Evolutionary conservation across 305 asterid species (phyloP), one percentile per base, ranked within the genome.

Genomic region (Fraxinus ornus): DNA sequence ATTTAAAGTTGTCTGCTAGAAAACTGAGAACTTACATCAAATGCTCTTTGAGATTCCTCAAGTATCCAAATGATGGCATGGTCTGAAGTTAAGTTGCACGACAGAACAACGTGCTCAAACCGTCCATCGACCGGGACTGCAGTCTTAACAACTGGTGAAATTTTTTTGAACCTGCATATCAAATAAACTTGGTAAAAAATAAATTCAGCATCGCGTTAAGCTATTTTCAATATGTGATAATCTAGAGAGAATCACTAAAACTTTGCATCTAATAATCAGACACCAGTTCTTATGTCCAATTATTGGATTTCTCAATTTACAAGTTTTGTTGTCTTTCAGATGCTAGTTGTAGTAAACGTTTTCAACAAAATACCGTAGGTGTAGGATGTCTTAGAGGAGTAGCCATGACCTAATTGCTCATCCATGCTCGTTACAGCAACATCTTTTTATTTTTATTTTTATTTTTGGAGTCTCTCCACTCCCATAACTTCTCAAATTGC

Each of bases 41-140:
- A 85, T 73, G 98, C 94, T 49, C 86, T 90, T 85, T 90, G 91
- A 12, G 98, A 94, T 88, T 97, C 99, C 84, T 80, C 83, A 84
- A 92, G 84, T 86, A 97, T 92, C 88, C 92, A 88, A 76, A 90
- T 84, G 85, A 97, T 93, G 68, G 92, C 90, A 74, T 97, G 99
- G 79, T 97, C 99, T 17, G 95, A 87, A 28, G 97, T 93, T 82
- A 80, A 76, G 88, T 96, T 94, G 91, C 94, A 90, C 33, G 99
- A 97, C 35, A 97, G 93, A 80, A 94, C 98, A 13, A 97, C 92
- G 92, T 92, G 99, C 88, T 97, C 99, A 82, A 94, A 97, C 83
- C 99, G 90, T 41, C 99, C 99, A 66, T 97, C 99, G 80, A 97
- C 99, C 1, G 98, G 99, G 82, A 97, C 96, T 3, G 99, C 98